Conservation (phyloP, 768 basidiomycete genomes). For the Baorangia bicolor region DNA sequence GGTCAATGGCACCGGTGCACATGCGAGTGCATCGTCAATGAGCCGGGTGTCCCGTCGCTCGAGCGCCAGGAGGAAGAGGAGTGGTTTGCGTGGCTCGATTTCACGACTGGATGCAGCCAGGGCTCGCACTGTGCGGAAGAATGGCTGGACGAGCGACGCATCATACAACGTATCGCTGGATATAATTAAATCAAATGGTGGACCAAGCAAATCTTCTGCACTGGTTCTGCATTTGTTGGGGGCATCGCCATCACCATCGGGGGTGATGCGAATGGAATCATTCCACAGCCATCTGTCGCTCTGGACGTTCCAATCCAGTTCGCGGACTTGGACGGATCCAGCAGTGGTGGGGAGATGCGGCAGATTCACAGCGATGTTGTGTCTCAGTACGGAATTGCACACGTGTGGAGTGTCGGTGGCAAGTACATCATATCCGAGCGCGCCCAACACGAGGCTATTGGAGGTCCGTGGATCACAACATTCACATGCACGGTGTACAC, state of each 20-base stretch:
- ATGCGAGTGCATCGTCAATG: slow-evolving; percentile 54
- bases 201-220: slow-evolving; percentile 32
- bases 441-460: slow-evolving; percentile 57
- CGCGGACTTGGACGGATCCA: slow-evolving; percentile 56
- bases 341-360: slow-evolving; percentile 30
- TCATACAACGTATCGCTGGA: slow-evolving; percentile 84
- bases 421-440: slow-evolving; percentile 73
- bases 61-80: slow-evolving; percentile 48
- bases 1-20: slow-evolving; percentile 58
- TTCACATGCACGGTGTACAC: slow-evolving; percentile 1
- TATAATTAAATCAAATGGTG: slow-evolving; percentile 75
- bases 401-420: slow-evolving; percentile 73
- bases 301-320: slow-evolving; percentile 68
- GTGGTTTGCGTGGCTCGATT: not conserved
- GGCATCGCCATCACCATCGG: slow-evolving; percentile 34
- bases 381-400: slow-evolving; percentile 56
- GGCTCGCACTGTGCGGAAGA: slow-evolving; percentile 64
- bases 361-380: slow-evolving; percentile 58
- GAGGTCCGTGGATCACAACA: not conserved
- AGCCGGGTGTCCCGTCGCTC: slow-evolving; percentile 76
- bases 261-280: slow-evolving; percentile 30
- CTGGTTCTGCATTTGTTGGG: slow-evolving; percentile 15
- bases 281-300: slow-evolving; percentile 59
- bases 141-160: slow-evolving; percentile 57
- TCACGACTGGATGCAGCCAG: slow-evolving; percentile 36